Percentiles rank a stretch among this genome's conserved stretches.
phyloP scores from a whole-genome alignment of 2,329 filamentous ascomycete genomes.

The Teratosphaeria gauchensis region DNA sequence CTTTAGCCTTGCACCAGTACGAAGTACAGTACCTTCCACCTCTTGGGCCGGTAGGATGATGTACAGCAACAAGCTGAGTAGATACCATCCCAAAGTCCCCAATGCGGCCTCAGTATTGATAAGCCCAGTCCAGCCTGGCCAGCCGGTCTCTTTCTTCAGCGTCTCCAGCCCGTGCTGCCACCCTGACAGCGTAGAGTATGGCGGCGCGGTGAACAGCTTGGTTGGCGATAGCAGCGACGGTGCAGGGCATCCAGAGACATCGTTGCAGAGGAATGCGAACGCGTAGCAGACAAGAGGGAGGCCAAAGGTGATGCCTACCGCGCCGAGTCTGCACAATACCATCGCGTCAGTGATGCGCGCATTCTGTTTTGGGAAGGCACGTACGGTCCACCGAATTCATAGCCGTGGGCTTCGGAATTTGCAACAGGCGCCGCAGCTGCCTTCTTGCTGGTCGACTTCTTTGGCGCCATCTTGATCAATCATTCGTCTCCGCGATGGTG shows the following conservation, averaged over 20 bases:
- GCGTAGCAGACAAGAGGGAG: conserved; percentile 71
- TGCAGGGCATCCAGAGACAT: conserved; percentile 80
- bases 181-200: conserved; percentile 19
- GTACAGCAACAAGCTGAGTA: conserved; percentile 65
- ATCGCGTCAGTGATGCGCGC: not conserved
- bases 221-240: conserved; percentile 68
- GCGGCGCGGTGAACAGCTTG: conserved; percentile 40
- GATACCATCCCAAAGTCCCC: conserved; percentile 69
- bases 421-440: not conserved
- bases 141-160: conserved; percentile 72
- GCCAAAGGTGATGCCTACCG: conserved; percentile 66
- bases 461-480: not conserved
- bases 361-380: conserved; percentile 12
- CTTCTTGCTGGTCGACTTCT: not conserved
- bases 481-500: not conserved
- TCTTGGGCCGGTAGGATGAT: conserved; percentile 65
- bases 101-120: conserved; percentile 58
- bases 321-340: conserved; percentile 43
- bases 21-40: conserved; percentile 59
- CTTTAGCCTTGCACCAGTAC: conserved; percentile 62
- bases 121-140: conserved; percentile 67
- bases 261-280: conserved; percentile 82
- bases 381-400: conserved; percentile 43
- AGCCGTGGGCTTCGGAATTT: conserved; percentile 22
- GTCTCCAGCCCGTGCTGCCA: conserved; percentile 48